A percentile compares a stretch with the other conserved stretches of the same genome.
These are phyloP conservation scores for Tolypocladium guangdongense DNA, from an alignment of 2,329 filamentous ascomycete species.

Conservation along the genomic window DNA sequence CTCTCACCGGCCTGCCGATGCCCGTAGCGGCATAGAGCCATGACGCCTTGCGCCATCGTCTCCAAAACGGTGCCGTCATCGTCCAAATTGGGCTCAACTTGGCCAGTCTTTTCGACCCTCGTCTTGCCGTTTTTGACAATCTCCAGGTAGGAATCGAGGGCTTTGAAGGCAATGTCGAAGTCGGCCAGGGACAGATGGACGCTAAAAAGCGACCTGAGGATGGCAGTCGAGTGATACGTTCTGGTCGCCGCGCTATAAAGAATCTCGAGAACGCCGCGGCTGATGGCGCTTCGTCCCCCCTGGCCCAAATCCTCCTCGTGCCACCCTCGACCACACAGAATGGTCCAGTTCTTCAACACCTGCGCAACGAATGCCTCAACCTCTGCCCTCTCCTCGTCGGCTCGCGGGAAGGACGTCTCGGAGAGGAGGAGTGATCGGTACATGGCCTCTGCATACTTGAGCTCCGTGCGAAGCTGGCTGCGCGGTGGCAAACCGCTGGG, in stretches of 20 bases:
- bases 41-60: conserved; percentile 71
- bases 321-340: conserved; percentile 73
- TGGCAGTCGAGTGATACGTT: conserved; percentile 88
- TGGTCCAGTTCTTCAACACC: conserved; percentile 74
- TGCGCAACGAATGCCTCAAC: conserved; percentile 74
- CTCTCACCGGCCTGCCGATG: conserved; percentile 65
- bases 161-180: conserved; percentile 82
- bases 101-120: conserved; percentile 67
- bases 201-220: conserved; percentile 76
- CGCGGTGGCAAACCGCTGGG: conserved; percentile 42
- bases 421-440: conserved; percentile 72
- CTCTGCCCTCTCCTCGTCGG: conserved; percentile 65
- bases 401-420: conserved; percentile 75
- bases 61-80: conserved; percentile 65
- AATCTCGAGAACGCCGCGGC: conserved; percentile 70
- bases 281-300: conserved; percentile 65
- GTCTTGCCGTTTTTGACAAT: conserved; percentile 80
- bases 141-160: conserved; percentile 84
- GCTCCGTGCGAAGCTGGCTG: conserved; percentile 59
- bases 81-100: conserved; percentile 62
- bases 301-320: conserved; percentile 68
- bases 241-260: conserved; percentile 86
- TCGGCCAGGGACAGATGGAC: conserved; percentile 82
- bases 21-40: conserved; percentile 74
- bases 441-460: conserved; percentile 66